Evolutionary conservation across 768 basidiomycete genomes (phyloP).

Genomic region (Mycena pura): DNA sequence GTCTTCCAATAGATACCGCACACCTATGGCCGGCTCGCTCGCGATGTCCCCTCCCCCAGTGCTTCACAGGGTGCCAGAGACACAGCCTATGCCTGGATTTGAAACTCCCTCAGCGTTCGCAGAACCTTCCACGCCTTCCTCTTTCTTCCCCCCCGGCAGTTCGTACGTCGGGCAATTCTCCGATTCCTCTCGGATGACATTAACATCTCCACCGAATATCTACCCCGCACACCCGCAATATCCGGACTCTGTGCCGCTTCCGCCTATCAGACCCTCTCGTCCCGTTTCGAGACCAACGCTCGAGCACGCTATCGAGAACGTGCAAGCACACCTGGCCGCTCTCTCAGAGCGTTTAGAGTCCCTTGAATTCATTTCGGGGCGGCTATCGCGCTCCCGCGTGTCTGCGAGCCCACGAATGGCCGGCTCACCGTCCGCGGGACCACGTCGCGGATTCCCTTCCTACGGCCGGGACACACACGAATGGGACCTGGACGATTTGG

Average conservation of each 20-base stretch:
- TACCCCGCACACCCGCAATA: conserved; percentile 46
- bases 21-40: conserved; percentile 70
- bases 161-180: conserved; percentile 47
- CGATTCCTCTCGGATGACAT: conserved; percentile 45
- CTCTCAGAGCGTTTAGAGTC: conserved; percentile 83
- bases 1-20: conserved; percentile 80
- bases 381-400: conserved; percentile 48
- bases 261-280: conserved; percentile 39
- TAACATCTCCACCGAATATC: conserved; percentile 44
- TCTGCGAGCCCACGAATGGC: conserved; percentile 47
- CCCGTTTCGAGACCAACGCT: conserved; percentile 61
- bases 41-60: conserved; percentile 62
- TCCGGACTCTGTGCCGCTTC: conserved; percentile 40
- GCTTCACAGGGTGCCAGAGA: conserved; percentile 56
- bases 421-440: conserved; percentile 46
- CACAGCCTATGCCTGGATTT: conserved; percentile 76
- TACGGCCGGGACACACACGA: conserved; percentile 40
- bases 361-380: conserved; percentile 54
- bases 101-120: conserved; percentile 79
- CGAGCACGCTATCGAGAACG: conserved; percentile 79
- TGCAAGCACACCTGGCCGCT: conserved; percentile 84
- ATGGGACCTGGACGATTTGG: conserved; percentile 84
- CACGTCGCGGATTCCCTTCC: conserved; percentile 52
- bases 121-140: conserved; percentile 48
- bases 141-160: conserved; percentile 46